Base-by-base conservation (phyloP, 441 rosid genomes). In the Adansonia rubrostipa region DNA sequence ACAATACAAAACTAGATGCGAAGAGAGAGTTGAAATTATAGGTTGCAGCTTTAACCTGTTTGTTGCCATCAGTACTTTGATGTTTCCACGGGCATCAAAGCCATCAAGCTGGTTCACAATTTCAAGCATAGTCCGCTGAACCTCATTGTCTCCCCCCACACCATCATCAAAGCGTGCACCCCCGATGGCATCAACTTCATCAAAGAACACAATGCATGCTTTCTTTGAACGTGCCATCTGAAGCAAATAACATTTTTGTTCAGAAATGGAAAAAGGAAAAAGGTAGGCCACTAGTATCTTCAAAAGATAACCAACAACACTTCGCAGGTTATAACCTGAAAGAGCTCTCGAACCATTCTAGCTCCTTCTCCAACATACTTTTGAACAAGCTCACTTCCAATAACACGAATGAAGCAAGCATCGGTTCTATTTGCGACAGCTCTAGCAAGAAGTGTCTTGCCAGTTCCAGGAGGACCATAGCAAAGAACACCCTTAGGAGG, bases 161-260 rank as follows among this genome's bases (percentile, higher is more conserved):
- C 99, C 98, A 65, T 96, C 98, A 83, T 96, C 99, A 85, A 96
- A 96, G 63, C 99, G 92, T 4, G 99, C 99, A 84, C 99, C 99
- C 36, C 99, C 99, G n/a, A 94, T 96, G 47, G 99, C 98, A 84
- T 96, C 99, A 57, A 96, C 88, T 86, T 96, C 99, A 66, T 96
- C 98, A 69, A 95, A 95, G 83, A 95, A 95, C 28, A 95, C 97
- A n/a, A 95, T 95, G 80, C 99, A 95, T 36, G 99, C 99, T 84
- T 95, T 95, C 80, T 95, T 95, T 44, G 98, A 93, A 17, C 99
- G 88, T 24, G 99, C 99, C 99, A 95, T 95, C 98, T 95, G 76
- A 53, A 79, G 69, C 42, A 61, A 40, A 61, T 28, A 60, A 2
- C 14, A 61, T 61, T 13, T 22, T 22, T 11, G 75, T 77, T 63